Evolutionary conservation across 2,329 filamentous ascomycete genomes (phyloP).

Genomic region (Alternaria novae-zelandiae): DNA sequence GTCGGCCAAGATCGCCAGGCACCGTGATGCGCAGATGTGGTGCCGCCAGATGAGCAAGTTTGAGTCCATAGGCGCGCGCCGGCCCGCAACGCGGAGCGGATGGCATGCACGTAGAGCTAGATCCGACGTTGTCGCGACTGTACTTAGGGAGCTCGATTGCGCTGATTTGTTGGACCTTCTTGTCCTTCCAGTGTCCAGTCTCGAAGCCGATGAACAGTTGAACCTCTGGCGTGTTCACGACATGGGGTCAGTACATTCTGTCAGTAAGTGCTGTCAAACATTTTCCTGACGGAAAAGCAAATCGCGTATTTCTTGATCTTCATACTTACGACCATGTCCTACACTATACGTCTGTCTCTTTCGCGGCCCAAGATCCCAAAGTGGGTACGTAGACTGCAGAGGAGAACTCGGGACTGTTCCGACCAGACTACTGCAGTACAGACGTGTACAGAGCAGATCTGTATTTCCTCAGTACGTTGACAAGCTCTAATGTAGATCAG

Average conservation of each 20-base stretch:
- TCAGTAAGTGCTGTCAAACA: background rate
- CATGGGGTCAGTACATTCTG: background rate
- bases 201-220: background rate
- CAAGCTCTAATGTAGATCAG: background rate
- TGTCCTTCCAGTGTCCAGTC: background rate
- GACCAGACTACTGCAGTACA: background rate
- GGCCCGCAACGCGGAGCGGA: background rate
- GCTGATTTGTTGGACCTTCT: background rate
- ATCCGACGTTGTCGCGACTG: background rate
- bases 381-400: background rate
- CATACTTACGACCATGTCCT: background rate
- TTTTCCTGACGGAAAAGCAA: background rate
- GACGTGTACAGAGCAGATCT: background rate
- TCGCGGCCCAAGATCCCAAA: background rate
- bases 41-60: conserved; percentile 18
- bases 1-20: conserved; percentile 4
- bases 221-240: background rate
- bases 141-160: background rate
- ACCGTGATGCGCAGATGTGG: conserved; percentile 3
- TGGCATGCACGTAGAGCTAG: background rate
- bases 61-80: conserved; percentile 12
- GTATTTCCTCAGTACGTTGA: background rate
- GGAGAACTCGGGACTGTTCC: background rate
- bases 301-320: background rate
- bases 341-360: background rate